Base-by-base conservation (phyloP, 495 filamentous ascomycete species). In the Elasticomyces elasticus region DNA sequence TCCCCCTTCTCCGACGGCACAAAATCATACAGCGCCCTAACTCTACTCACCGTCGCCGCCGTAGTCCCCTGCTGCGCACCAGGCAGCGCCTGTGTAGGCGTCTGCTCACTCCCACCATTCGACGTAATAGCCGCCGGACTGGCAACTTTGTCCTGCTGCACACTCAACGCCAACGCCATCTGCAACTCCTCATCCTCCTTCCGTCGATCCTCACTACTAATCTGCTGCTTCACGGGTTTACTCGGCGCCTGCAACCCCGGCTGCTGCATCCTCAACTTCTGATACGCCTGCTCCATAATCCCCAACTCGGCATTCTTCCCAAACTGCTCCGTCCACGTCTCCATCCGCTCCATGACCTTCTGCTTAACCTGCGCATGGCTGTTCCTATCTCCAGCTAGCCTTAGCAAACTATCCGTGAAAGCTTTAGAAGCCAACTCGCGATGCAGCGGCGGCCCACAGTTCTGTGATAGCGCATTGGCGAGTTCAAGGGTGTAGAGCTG, bases 151-250 rank as follows among this genome's bases (percentile, higher is more conserved):
- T 80, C 89, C 46, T 98, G 94, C 67, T 92, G 88, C 54, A 98
- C 80, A 20, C 87, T 94, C 49, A 97, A 76, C 45, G 83, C 89
- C 15, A 98, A 74, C 10, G 92, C 92, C 85, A 95, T 95, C 67
- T 97, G 94, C 19, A 98, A 71, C 69, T 98, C 92, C 47, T 97
- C 94, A 56, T 98, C 92, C 63, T 98, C 92, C 68, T 94, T 96
- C 69, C 88, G 85, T 47, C 94, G 80, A 70, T 98, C 92, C 38
- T 84, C 43, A 26, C 91, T 85, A 35, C 91, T 95, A 49, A 98
- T 91, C 63, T 87, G 80, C 38, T 81, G 82, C 74, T 98, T 98
- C 51, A 81, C 83, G 2, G 92, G 92, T 60, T 92, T 92, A 33
- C 88, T 92, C 0, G 92, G 92, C 12, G 94, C 85, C 50, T 94